These are phyloP conservation scores for Camelina laxa DNA, from an alignment of 345 rosid species.

Conservation along the genomic window DNA sequence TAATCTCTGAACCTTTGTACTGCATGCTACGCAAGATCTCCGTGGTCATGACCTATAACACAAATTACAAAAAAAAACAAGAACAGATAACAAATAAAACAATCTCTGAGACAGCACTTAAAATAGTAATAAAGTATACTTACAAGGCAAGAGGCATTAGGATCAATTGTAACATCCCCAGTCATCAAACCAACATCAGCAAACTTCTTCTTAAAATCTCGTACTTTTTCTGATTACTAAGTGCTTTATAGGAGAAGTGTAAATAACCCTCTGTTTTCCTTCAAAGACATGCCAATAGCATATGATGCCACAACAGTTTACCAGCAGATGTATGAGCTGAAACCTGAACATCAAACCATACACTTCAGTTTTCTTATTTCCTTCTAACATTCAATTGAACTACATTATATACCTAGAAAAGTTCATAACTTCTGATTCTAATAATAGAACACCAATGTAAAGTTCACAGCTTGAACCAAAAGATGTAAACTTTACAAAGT, in stretches of 20 bases:
- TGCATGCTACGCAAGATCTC: slow-evolving; percentile 99
- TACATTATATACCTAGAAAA: background rate
- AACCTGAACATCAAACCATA: slow-evolving; percentile 55
- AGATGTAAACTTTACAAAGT: background rate
- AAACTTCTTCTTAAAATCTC: slow-evolving; percentile 96
- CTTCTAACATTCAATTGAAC: background rate
- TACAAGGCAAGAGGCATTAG: slow-evolving; percentile 94
- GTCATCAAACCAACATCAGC: slow-evolving; percentile 99
- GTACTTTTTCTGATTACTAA: slow-evolving; percentile 93
- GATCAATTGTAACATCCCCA: slow-evolving; percentile 96
- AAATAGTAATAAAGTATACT: slow-evolving; percentile 4
- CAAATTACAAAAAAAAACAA: slow-evolving; percentile 41
- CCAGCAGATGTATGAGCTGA: slow-evolving; percentile 99
- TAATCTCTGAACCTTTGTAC: slow-evolving; percentile 91
- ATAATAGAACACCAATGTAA: background rate
- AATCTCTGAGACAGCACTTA: background rate
- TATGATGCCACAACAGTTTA: slow-evolving; percentile 90
- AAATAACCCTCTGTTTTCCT: slow-evolving; percentile 88
- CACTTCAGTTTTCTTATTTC: slow-evolving; percentile 17
- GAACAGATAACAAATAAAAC: slow-evolving; percentile 25
- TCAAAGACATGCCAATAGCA: slow-evolving; percentile 96
- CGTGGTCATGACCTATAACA: slow-evolving; percentile 96
- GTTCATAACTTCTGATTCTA: background rate
- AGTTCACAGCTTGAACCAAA: slow-evolving; percentile 20
- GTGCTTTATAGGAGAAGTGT: slow-evolving; percentile 97